Conservation (phyloP, 1,284 basidiomycete species). For the Naganishia sp. region DNA sequence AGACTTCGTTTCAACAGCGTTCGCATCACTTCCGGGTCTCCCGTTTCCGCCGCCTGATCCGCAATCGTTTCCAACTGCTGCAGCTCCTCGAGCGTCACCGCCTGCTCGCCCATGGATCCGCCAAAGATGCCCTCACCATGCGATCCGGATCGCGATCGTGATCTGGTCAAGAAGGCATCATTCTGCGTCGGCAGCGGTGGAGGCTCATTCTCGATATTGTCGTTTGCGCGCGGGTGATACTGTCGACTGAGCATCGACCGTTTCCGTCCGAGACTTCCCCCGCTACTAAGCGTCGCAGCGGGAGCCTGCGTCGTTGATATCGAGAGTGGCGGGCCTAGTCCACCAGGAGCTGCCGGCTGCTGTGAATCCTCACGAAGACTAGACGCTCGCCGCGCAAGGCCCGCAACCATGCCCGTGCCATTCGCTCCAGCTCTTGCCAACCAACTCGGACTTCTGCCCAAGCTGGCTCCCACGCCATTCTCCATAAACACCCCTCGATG, state of each 20-base stretch:
- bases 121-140: constrained; percentile 67
- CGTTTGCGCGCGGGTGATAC: constrained; percentile 73
- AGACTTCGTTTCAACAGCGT: constrained; percentile 81
- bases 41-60: constrained; percentile 71
- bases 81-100: constrained; percentile 82
- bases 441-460: constrained; percentile 42
- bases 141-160: constrained; percentile 49
- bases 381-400: constrained; percentile 19
- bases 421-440: constrained; percentile 46
- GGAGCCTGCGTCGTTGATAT: neutral
- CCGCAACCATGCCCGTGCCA: constrained; percentile 23
- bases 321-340: constrained; percentile 30
- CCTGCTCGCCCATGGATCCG: constrained; percentile 60
- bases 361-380: constrained; percentile 7
- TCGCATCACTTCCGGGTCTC: constrained; percentile 77
- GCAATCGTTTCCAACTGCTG: constrained; percentile 90
- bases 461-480: constrained; percentile 13
- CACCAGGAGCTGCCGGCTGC: constrained; percentile 47
- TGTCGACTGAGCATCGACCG: constrained; percentile 87
- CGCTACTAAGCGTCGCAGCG: constrained; percentile 42
- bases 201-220: constrained; percentile 67
- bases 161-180: constrained; percentile 5
- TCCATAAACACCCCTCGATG: neutral
- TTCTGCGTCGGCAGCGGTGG: constrained; percentile 59
- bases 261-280: constrained; percentile 67